Base-by-base conservation (phyloP, 805 yeast genomes). In the Metschnikowia similis region DNA sequence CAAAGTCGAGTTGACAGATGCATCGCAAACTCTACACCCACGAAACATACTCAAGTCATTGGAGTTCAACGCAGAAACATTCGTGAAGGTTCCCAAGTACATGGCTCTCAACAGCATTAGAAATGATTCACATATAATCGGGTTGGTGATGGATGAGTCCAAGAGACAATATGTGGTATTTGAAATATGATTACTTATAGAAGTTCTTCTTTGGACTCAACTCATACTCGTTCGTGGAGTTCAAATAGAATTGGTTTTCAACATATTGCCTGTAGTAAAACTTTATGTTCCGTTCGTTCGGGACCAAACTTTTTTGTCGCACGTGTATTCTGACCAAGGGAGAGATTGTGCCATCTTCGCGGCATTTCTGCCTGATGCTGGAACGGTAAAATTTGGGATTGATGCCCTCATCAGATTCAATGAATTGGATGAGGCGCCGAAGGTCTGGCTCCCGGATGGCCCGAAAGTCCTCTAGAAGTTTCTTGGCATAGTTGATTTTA, bases 121-220 rank as follows among this genome's bases (percentile, higher is more conserved):
- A 2, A 35, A 51, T 3, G 58, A 65, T 27, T 51, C 63, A 0
- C 42, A 43, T 8, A 41, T 35, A 11, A 60, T 65, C 38, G 77
- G 73, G 6, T 72, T 77, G 51, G 51, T 79, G 13, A 52, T 78
- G 34, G 81, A 76, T 53, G 54, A 60, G 8, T 58, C 70, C 27
- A 71, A 62, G 45, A 73, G 69, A 52, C 66, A 70, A 46, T 77
- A 75, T 55, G 54, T 64, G 28, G 66, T 75, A 13, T 61, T 76
- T 35, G 65, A 64, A 76, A 71, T 57, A 50, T 58, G 8, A 59
- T 72, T 48, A 66, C 60, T 57, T 62, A 53, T 63, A 66, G 45
- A 60, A 63, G 44, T 66, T 60, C 11, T 54, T 51, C 59, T 66
- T 56, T 47, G 66, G 59, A 46, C 66, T 63, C 57, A 62, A 36